phyloP scores from a whole-genome alignment of 257 asterid species.

The Linaria vulgaris region DNA sequence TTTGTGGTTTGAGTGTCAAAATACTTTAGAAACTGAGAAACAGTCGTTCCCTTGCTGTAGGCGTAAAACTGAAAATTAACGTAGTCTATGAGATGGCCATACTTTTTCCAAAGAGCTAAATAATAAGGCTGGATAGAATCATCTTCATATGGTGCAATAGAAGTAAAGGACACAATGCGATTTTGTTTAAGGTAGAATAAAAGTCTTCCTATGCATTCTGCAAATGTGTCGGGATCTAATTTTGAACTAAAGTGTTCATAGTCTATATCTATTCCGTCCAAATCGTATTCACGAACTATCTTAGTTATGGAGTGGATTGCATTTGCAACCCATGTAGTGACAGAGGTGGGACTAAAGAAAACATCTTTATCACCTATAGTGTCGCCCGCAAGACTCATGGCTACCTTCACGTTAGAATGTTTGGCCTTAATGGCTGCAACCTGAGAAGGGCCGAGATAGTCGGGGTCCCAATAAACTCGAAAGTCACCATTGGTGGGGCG shows the following conservation, averaged over 20 bases:
- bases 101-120: slow-evolving; percentile 62
- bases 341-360: slow-evolving; percentile 47
- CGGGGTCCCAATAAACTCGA: slow-evolving; percentile 54
- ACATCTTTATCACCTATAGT: slow-evolving; percentile 27
- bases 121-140: slow-evolving; percentile 49
- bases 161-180: slow-evolving; percentile 43
- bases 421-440: slow-evolving; percentile 54
- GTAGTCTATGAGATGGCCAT: slow-evolving; percentile 59
- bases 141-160: slow-evolving; percentile 66
- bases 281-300: slow-evolving; percentile 44
- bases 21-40: slow-evolving; percentile 56
- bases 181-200: slow-evolving; percentile 55
- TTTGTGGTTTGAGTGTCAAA: slow-evolving; percentile 53
- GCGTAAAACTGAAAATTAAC: slow-evolving; percentile 78
- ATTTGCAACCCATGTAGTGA: slow-evolving; percentile 58
- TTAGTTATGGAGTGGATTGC: slow-evolving; percentile 57
- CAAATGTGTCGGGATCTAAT: slow-evolving; percentile 63
- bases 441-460: slow-evolving; percentile 53
- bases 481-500: slow-evolving; percentile 58
- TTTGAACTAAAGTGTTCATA: slow-evolving; percentile 61
- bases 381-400: slow-evolving; percentile 74
- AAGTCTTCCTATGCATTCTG: slow-evolving; percentile 64
- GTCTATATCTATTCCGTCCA: slow-evolving; percentile 77
- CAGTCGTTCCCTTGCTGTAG: slow-evolving; percentile 43
- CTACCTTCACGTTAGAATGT: slow-evolving; percentile 58